Conservation (phyloP, 2,329 filamentous ascomycete species). For the Colletotrichum lupini region DNA sequence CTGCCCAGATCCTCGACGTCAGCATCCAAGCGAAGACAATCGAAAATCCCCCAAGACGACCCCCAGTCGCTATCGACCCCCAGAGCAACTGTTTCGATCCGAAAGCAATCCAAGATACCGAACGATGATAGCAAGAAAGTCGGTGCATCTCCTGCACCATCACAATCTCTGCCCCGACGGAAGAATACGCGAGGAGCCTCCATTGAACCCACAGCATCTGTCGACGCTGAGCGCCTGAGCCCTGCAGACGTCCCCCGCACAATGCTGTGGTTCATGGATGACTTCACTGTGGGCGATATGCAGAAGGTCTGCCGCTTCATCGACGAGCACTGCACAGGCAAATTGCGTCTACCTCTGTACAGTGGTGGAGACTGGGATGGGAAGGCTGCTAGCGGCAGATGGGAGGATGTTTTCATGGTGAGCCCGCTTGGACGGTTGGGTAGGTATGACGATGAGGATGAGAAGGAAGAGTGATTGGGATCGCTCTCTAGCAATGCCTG, state of each 20-base stretch:
- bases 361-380: slow-evolving; percentile 33
- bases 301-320: slow-evolving; percentile 34
- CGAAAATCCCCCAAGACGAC: background rate
- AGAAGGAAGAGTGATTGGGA: slow-evolving; percentile 8
- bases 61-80: background rate
- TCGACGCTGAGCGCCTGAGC: slow-evolving; percentile 1
- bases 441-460: slow-evolving; percentile 23
- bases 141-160: background rate
- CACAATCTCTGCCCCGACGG: background rate
- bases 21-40: slow-evolving; percentile 11
- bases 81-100: background rate
- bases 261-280: slow-evolving; percentile 35
- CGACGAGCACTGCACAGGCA: slow-evolving; percentile 31
- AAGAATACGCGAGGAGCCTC: slow-evolving; percentile 16
- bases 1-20: background rate
- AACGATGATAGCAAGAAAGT: background rate
- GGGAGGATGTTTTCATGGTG: slow-evolving; percentile 34
- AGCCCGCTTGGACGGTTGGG: slow-evolving; percentile 27
- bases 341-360: slow-evolving; percentile 28
- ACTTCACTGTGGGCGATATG: slow-evolving; percentile 33
- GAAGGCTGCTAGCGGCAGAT: slow-evolving; percentile 27
- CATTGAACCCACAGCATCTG: background rate
- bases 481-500: background rate
- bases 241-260: slow-evolving; percentile 30
- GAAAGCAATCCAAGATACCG: slow-evolving; percentile 3